A percentile compares a stretch with the other conserved stretches of the same genome.
These are phyloP conservation scores for Kwoniella newhampshirensis DNA, from an alignment of 768 basidiomycete genomes.

Conservation along the genomic window DNA sequence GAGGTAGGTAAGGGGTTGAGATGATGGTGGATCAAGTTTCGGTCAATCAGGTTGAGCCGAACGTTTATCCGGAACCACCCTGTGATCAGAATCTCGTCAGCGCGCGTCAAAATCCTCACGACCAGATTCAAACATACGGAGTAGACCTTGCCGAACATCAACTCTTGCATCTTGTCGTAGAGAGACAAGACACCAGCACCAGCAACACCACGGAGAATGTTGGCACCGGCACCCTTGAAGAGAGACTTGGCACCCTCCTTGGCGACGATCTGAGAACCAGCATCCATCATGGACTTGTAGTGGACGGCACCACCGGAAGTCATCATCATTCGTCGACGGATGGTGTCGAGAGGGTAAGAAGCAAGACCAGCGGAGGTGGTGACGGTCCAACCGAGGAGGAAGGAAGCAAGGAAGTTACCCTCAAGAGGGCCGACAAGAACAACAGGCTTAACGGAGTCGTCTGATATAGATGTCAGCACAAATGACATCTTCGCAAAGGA, in stretches of 20 bases:
- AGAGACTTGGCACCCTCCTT: constrained; percentile 95
- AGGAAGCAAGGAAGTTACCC: constrained; percentile 96
- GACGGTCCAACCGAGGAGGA: constrained; percentile 97
- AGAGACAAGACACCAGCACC: constrained; percentile 99
- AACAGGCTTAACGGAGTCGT: constrained; percentile 67
- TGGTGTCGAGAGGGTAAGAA: constrained; percentile 62
- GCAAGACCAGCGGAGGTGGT: constrained; percentile 99
- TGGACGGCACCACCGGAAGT: constrained; percentile 91
- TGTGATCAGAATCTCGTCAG: constrained; percentile 12
- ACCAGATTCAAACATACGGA: constrained; percentile 70
- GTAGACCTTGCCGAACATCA: constrained; percentile 98
- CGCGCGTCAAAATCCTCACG: constrained; percentile 5
- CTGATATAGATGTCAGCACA: background rate
- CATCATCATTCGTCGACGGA: constrained; percentile 99
- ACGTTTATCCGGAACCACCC: constrained; percentile 52
- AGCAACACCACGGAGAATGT: constrained; percentile 96
- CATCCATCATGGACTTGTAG: constrained; percentile 99
- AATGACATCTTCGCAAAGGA: background rate
- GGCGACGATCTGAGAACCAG: constrained; percentile 85
- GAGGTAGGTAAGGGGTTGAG: constrained; percentile 15
- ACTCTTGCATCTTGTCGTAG: constrained; percentile 96
- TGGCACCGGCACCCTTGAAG: constrained; percentile 98
- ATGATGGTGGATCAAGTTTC: constrained; percentile 1
- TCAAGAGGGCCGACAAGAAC: constrained; percentile 92
- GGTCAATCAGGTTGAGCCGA: constrained; percentile 19